A percentile compares a stretch with the other conserved stretches of the same genome.
Conservation (phyloP, 2,329 filamentous ascomycete genomes). For the Helotiales sp. region DNA sequence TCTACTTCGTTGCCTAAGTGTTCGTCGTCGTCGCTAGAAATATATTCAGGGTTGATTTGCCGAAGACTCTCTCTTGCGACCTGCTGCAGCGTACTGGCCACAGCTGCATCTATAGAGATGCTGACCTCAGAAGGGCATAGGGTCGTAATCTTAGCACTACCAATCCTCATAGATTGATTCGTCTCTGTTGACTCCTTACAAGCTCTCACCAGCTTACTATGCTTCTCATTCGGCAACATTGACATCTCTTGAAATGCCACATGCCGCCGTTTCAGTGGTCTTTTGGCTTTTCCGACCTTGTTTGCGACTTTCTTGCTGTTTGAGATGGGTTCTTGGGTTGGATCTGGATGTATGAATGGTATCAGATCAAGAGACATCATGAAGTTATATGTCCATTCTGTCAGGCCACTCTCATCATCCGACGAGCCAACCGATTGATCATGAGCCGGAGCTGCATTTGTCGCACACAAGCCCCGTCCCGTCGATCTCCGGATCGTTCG, state of each 20-base stretch:
- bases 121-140: too few relatives aligned
- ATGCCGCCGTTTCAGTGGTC: not conserved
- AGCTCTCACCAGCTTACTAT: not conserved
- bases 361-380: not conserved
- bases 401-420: not conserved
- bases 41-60: not conserved
- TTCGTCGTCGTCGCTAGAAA: not conserved
- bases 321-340: not conserved
- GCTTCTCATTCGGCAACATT: not conserved
- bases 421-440: not conserved
- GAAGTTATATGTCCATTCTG: not conserved
- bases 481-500: not conserved
- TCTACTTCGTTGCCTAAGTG: not conserved
- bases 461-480: not conserved
- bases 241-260: not conserved
- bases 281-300: not conserved
- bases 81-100: not conserved
- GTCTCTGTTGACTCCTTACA: not conserved
- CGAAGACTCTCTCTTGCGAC: not conserved
- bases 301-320: too few relatives aligned
- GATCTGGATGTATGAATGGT: not conserved
- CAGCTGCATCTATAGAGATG: not conserved
- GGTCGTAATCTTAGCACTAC: too few relatives aligned
- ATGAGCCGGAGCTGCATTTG: too few relatives aligned
- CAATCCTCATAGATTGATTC: too few relatives aligned